Conservation (phyloP, 805 yeast species). For the Lachancea sp. region DNA sequence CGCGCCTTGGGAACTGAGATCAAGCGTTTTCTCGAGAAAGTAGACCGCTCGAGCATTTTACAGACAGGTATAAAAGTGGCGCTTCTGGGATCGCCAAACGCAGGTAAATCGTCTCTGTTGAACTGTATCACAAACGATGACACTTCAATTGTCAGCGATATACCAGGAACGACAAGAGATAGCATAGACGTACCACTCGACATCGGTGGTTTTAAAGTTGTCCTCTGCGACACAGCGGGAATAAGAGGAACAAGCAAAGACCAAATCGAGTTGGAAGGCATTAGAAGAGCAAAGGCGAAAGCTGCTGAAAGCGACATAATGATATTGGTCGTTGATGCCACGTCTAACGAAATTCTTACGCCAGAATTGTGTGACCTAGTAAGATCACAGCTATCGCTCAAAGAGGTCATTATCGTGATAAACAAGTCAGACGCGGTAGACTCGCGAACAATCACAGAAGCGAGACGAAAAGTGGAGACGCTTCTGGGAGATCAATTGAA, state of each 20-base stretch:
- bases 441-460: slow-evolving; percentile 12
- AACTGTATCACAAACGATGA: slow-evolving; percentile 72
- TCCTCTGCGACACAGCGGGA: slow-evolving; percentile 92
- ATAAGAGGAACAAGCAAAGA: slow-evolving; percentile 51
- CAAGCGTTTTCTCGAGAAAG: slow-evolving; percentile 35
- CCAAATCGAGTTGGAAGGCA: slow-evolving; percentile 71
- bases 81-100: slow-evolving; percentile 88
- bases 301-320: slow-evolving; percentile 62
- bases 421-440: slow-evolving; percentile 54
- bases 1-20: slow-evolving; percentile 41
- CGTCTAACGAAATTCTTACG: slow-evolving; percentile 23
- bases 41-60: slow-evolving; percentile 55
- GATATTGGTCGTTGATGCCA: slow-evolving; percentile 47
- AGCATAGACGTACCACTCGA: slow-evolving; percentile 75
- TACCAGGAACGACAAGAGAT: slow-evolving; percentile 94
- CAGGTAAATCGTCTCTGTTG: slow-evolving; percentile 86
- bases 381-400: slow-evolving; percentile 18
- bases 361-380: slow-evolving; percentile 39
- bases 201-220: slow-evolving; percentile 74
- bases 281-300: slow-evolving; percentile 61
- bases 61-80: slow-evolving; percentile 67
- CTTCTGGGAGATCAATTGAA: slow-evolving; percentile 15
- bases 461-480: slow-evolving; percentile 20
- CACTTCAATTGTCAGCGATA: slow-evolving; percentile 82
- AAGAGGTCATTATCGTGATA: slow-evolving; percentile 37